A percentile compares a stretch with the other conserved stretches of the same genome.
Evolutionary conservation across 306 rosid genomes (phyloP).

Genomic region (Canavalia ensiformis): DNA sequence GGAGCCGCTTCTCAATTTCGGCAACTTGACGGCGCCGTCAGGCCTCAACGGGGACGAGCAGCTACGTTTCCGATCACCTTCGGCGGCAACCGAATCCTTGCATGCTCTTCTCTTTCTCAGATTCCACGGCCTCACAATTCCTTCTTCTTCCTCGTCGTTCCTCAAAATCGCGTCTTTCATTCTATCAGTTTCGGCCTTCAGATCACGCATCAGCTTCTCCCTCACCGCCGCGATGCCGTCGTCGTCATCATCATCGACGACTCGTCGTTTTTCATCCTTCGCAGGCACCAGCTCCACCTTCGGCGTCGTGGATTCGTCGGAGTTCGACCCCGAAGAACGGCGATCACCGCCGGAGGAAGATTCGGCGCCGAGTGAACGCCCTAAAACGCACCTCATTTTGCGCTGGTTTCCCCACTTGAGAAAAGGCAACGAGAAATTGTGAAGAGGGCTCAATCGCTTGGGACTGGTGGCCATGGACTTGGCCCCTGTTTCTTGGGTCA

Average conservation of each 20-base stretch:
- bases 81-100: conserved; percentile 53
- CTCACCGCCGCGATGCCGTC: conserved; percentile 79
- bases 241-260: conserved; percentile 40
- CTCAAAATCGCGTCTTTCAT: conserved; percentile 68
- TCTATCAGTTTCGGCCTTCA: conserved; percentile 64
- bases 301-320: conserved; percentile 42
- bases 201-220: conserved; percentile 73
- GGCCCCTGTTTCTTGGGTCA: conserved; percentile 32
- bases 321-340: conserved; percentile 48
- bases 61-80: not conserved
- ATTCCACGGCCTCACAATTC: conserved; percentile 66
- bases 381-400: conserved; percentile 63
- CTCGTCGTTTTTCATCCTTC: conserved; percentile 42
- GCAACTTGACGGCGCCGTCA: conserved; percentile 56
- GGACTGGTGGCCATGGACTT: conserved; percentile 63
- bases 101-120: conserved; percentile 68
- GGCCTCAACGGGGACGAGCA: conserved; percentile 58
- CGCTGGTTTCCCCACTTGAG: conserved; percentile 83
- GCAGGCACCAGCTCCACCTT: conserved; percentile 49
- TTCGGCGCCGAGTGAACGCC: not conserved
- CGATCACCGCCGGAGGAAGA: conserved; percentile 45
- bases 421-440: conserved; percentile 74
- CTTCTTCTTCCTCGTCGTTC: not conserved
- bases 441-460: conserved; percentile 70
- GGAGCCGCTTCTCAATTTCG: conserved; percentile 51